These are phyloP conservation scores for Piper betle DNA, from an alignment of 164 flowering plant genomes.

Conservation along the genomic window DNA sequence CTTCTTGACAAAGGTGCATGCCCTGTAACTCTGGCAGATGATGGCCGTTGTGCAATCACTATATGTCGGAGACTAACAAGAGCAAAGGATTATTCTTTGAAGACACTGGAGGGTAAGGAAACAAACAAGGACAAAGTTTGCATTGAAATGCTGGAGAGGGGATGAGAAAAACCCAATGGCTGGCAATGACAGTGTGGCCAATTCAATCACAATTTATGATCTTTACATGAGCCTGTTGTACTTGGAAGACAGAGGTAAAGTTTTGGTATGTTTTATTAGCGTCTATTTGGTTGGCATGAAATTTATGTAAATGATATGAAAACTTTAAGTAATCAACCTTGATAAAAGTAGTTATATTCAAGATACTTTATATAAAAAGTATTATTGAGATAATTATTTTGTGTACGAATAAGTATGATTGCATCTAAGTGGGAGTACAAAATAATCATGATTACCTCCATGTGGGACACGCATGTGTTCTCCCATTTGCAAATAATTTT, in stretches of 20 bases:
- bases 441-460: too few species aligned
- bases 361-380: too few species aligned
- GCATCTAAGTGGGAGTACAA: too few species aligned
- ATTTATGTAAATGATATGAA: too few species aligned
- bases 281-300: too few species aligned
- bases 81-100: conserved; percentile 49
- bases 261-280: background rate
- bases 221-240: conserved; percentile 37
- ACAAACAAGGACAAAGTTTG: conserved; percentile 47
- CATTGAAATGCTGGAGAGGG: conserved; percentile 54
- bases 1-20: conserved; percentile 45
- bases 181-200: conserved; percentile 17
- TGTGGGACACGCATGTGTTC: too few species aligned
- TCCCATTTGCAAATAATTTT: too few species aligned
- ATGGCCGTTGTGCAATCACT: conserved; percentile 48
- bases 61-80: conserved; percentile 55
- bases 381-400: too few species aligned
- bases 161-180: conserved; percentile 31
- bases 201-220: conserved; percentile 31
- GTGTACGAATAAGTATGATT: too few species aligned
- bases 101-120: conserved; percentile 44
- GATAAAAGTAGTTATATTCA: too few species aligned
- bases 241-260: conserved; percentile 48
- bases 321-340: too few species aligned
- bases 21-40: conserved; percentile 32